Evolutionary conservation across 495 filamentous ascomycete genomes (phyloP).

Genomic region (Cercophora newfieldiana): DNA sequence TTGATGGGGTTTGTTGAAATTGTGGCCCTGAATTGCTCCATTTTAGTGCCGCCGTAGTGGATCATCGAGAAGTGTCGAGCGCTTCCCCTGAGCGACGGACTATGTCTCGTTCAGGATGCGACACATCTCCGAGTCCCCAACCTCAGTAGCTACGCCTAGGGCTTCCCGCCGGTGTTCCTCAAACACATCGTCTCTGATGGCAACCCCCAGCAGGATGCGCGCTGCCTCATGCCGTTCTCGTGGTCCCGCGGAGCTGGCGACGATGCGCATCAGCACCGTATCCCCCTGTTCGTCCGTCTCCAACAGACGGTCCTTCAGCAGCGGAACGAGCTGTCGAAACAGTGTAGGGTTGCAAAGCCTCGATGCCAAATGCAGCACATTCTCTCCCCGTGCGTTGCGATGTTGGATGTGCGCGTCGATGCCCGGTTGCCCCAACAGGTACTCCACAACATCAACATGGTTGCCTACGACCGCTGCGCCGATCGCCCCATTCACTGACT

Average conservation of each 20-base stretch:
- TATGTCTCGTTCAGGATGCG: too few species aligned
- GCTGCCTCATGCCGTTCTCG: not conserved
- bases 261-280: not conserved
- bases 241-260: not conserved
- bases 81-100: too few species aligned
- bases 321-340: not conserved
- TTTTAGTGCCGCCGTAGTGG: too few species aligned
- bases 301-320: not conserved
- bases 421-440: not conserved
- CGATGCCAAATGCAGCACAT: slow-evolving; percentile 6
- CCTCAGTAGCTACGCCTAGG: not conserved
- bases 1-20: too few species aligned
- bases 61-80: too few species aligned
- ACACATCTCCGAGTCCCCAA: not conserved
- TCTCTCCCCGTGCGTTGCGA: not conserved
- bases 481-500: not conserved
- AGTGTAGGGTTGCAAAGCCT: slow-evolving; percentile 3
- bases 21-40: too few species aligned
- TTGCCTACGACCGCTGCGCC: not conserved
- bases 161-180: not conserved
- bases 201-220: not conserved
- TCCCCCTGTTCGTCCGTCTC: slow-evolving; percentile 11
- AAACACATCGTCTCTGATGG: not conserved
- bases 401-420: not conserved
- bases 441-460: not conserved